Evolutionary conservation across 2,329 filamentous ascomycete genomes (phyloP).

Genomic region (Passalora sequoiae): DNA sequence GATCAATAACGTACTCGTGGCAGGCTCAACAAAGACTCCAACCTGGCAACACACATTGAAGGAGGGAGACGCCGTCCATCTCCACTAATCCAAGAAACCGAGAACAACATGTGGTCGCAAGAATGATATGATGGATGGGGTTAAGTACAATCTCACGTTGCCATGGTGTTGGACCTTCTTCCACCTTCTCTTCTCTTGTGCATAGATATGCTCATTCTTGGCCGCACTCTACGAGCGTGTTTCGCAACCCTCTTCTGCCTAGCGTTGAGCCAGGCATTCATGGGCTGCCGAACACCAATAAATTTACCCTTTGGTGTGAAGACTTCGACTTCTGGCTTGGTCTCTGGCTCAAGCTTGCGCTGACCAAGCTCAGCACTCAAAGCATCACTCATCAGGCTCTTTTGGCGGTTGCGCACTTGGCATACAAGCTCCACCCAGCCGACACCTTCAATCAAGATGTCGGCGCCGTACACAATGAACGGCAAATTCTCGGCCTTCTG

Average conservation of each 20-base stretch:
- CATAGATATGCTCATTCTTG: slow-evolving; percentile 57
- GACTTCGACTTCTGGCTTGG: slow-evolving; percentile 69
- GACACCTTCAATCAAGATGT: slow-evolving; percentile 84
- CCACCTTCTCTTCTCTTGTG: slow-evolving; percentile 24
- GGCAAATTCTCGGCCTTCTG: slow-evolving; percentile 65
- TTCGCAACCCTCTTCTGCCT: slow-evolving; percentile 50
- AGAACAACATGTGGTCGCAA: slow-evolving; percentile 11
- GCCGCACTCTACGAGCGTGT: slow-evolving; percentile 51
- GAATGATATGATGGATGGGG: slow-evolving; percentile 5
- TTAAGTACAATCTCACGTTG: not conserved
- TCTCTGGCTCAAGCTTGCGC: slow-evolving; percentile 16
- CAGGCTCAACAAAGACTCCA: slow-evolving; percentile 29
- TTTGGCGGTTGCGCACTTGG: slow-evolving; percentile 58
- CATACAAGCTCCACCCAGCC: slow-evolving; percentile 88
- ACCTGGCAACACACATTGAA: slow-evolving; percentile 28
- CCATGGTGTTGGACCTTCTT: slow-evolving; percentile 6
- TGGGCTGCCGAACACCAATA: slow-evolving; percentile 60
- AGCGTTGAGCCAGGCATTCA: slow-evolving; percentile 63
- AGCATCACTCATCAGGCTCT: slow-evolving; percentile 20
- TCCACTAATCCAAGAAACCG: slow-evolving; percentile 15
- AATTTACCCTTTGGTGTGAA: slow-evolving; percentile 82
- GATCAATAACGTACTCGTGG: not conserved
- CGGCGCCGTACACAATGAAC: slow-evolving; percentile 72
- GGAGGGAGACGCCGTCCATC: slow-evolving; percentile 17
- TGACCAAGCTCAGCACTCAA: slow-evolving; percentile 18